Evolutionary conservation across 164 flowering plant species (phyloP), one percentile per base, ranked within the genome.

Genomic region (Brasenia schreberi): DNA sequence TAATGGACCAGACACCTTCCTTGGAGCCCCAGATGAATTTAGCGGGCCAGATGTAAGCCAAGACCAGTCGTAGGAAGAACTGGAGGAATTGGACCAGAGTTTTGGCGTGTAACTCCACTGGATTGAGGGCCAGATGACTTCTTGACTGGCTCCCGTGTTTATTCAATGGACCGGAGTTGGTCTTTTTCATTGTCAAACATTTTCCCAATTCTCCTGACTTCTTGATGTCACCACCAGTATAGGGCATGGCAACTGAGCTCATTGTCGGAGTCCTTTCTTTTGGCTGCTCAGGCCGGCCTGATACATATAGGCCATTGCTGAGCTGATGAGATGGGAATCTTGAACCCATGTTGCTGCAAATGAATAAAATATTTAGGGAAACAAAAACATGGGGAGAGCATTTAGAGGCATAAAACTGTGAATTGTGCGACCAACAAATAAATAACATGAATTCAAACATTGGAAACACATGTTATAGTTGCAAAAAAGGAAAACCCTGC

Each of bases 141-240:
- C 73, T 83, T 86, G 45, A 83, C 27, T 2, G 85, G 84, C 6
- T 86, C 0, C 89, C 92, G 66, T 86, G 87, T 71, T 71, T 84
- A 71, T 79, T 83, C 5, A 88, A 78, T 43, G 95, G 91, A 42
- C 91, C 91, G 63, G 95, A 88, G 59, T 39, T n/a, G 63, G 63
- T 9, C n/a, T 60, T 60, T 60, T 60, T 11, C n/a, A 11, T 60
- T 81, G 73, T 91, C 99, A 80, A 94, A 89, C 99, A 94, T 94
- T 79, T 94, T 94, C 27, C 99, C 99, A 94, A 79, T 68, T 94
- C 99, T 49, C 99, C 99, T 23, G 99, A 94, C 64, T 84, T 94
- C 72, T 91, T 94, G 3, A 94, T 94, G 75, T 94, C 99, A 64
- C 99, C 99, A 59, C 99, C 99, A 19, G 97, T 94, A 72, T 94